A percentile compares a stretch with the other conserved stretches of the same genome.
These are phyloP conservation scores for Penicillium italicum DNA, from an alignment of 2,329 filamentous ascomycete species.

Conservation along the genomic window DNA sequence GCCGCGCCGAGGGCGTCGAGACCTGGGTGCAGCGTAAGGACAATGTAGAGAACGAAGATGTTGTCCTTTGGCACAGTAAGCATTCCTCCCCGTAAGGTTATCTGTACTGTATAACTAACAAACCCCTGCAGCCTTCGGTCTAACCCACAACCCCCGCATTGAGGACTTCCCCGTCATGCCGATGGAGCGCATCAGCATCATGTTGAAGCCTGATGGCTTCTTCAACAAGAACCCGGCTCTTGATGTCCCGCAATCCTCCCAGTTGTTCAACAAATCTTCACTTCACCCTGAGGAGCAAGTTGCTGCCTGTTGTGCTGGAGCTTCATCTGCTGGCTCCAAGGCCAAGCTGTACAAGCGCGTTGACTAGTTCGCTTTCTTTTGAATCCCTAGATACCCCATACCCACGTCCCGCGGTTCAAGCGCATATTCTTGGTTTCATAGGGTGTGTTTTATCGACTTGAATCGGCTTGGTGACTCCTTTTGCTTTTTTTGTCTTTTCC, in stretches of 20 bases:
- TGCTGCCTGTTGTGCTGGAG: constrained; percentile 18
- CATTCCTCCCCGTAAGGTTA: constrained; percentile 31
- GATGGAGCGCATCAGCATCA: constrained; percentile 51
- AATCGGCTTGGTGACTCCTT: neutral
- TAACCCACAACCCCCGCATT: constrained; percentile 62
- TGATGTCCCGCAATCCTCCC: constrained; percentile 44
- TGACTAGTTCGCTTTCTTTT: constrained; percentile 15
- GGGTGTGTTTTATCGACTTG: neutral
- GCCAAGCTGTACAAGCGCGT: constrained; percentile 33
- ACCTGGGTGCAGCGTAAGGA: constrained; percentile 50
- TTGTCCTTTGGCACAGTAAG: constrained; percentile 41
- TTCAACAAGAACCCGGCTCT: constrained; percentile 52
- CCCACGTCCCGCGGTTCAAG: neutral
- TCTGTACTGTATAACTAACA: constrained; percentile 10
- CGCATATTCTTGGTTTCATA: neutral
- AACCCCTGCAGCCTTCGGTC: constrained; percentile 42
- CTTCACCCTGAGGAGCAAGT: constrained; percentile 27
- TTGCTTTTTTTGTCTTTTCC: neutral
- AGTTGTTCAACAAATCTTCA: constrained; percentile 43
- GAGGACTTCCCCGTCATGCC: constrained; percentile 70
- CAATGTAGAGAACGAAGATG: constrained; percentile 47
- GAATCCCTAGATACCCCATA: constrained; percentile 4
- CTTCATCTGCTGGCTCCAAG: constrained; percentile 20
- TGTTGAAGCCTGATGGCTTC: constrained; percentile 51
- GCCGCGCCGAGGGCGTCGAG: constrained; percentile 53